Conservation (phyloP, 2,329 filamentous ascomycete species). For the Lithohypha guttulata region DNA sequence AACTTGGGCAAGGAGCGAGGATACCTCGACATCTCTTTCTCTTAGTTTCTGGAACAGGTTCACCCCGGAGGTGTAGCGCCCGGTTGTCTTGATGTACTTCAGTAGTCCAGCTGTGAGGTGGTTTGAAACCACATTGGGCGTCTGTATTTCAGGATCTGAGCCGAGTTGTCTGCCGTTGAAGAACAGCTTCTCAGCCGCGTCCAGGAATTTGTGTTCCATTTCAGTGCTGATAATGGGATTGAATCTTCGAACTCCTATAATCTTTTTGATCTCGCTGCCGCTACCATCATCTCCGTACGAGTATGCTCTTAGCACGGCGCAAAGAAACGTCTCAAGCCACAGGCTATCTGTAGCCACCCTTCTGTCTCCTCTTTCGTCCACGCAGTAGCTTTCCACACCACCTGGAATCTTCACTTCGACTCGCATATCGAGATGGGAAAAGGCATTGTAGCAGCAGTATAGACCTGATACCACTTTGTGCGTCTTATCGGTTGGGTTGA, state of each 20-base stretch:
- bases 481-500: conserved; percentile 71
- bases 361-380: conserved; percentile 93
- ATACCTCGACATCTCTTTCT: conserved; percentile 82
- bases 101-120: conserved; percentile 88
- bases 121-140: conserved; percentile 92
- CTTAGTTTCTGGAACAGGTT: conserved; percentile 96
- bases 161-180: conserved; percentile 92
- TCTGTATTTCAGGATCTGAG: conserved; percentile 92
- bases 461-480: conserved; percentile 88
- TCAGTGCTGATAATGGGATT: conserved; percentile 98
- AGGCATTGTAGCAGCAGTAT: conserved; percentile 99
- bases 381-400: conserved; percentile 91
- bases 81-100: conserved; percentile 90
- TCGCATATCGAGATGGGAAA: conserved; percentile 94
- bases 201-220: conserved; percentile 88
- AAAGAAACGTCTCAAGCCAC: conserved; percentile 96
- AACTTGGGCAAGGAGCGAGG: conserved; percentile 80
- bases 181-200: conserved; percentile 88
- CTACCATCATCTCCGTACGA: conserved; percentile 94
- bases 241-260: conserved; percentile 92
- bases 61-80: conserved; percentile 86
- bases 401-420: conserved; percentile 96
- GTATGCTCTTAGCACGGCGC: conserved; percentile 86
- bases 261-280: conserved; percentile 89
- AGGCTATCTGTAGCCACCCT: conserved; percentile 84